Evolutionary conservation across 1,139 yeast species (phyloP).

Genomic region (Starmera stellimalicola): DNA sequence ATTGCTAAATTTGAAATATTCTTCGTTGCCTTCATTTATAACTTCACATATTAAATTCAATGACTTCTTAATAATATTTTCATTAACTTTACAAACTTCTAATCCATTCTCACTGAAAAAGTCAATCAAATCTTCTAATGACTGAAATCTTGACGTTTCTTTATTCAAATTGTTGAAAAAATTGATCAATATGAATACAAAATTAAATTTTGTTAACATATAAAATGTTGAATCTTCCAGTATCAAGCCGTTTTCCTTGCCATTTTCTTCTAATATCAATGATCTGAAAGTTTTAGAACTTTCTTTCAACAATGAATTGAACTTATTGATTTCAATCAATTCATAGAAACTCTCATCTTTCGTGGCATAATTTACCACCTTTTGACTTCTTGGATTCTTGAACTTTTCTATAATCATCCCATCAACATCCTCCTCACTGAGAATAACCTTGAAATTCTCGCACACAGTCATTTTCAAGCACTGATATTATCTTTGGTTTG

Average conservation of each 20-base stretch:
- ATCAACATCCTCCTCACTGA: conserved; percentile 3
- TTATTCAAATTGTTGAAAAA: conserved; percentile 21
- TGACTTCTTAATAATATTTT: conserved; percentile 15
- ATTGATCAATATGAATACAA: conserved; percentile 32
- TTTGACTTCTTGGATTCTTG: conserved; percentile 8
- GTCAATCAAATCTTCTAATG: conserved; percentile 43
- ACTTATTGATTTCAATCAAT: conserved; percentile 6
- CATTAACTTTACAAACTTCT: conserved; percentile 24
- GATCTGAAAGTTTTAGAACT: conserved; percentile 22
- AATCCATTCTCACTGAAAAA: conserved; percentile 23
- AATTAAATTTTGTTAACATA: conserved; percentile 34
- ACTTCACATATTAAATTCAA: conserved; percentile 33
- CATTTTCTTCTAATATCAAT: conserved; percentile 23
- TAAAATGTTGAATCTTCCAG: conserved; percentile 28
- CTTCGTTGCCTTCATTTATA: conserved; percentile 35
- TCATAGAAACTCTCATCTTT: conserved; percentile 8
- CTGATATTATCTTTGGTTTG: too few relatives aligned
- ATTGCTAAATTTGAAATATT: conserved; percentile 34
- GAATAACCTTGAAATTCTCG: conserved; percentile 6
- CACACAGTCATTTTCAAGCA: too few relatives aligned
- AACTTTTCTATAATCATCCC: conserved; percentile 6
- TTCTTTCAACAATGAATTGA: conserved; percentile 18
- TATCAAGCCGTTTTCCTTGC: conserved; percentile 14
- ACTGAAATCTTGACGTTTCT: conserved; percentile 27
- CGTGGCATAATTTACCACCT: conserved; percentile 5